Evolutionary conservation across 2,329 filamentous ascomycete genomes (phyloP).

Genomic region (Neonectria sp.): DNA sequence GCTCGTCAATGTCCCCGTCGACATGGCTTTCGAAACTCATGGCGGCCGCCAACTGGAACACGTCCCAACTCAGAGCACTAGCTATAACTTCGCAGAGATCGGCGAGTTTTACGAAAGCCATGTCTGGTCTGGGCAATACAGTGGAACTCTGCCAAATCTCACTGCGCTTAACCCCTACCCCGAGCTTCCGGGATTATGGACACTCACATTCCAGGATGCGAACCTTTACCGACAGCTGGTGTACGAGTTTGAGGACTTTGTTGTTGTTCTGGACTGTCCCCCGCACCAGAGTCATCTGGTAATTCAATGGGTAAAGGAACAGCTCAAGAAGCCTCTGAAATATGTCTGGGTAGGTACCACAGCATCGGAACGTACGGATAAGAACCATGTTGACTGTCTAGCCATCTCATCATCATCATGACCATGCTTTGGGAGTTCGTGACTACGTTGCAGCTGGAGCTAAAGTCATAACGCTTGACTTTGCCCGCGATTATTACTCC

Average conservation of each 20-base stretch:
- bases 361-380: background rate
- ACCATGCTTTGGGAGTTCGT: background rate
- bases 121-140: background rate
- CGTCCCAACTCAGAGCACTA: background rate
- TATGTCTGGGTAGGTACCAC: background rate
- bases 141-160: background rate
- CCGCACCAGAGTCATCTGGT: conserved; percentile 4
- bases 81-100: background rate
- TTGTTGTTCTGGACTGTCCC: conserved; percentile 2
- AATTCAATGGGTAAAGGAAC: background rate
- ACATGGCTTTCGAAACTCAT: no score
- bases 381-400: background rate
- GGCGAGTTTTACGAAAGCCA: background rate
- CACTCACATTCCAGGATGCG: background rate
- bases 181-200: background rate
- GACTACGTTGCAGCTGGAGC: conserved; percentile 10
- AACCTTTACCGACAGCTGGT: background rate
- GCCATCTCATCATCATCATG: conserved; percentile 9
- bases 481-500: background rate
- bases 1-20: no score
- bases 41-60: background rate
- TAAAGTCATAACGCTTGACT: background rate
- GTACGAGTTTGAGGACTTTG: background rate
- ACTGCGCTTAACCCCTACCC: background rate
- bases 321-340: background rate